A percentile compares a stretch with the other conserved stretches of the same genome.
Conservation (phyloP, 306 rosid genomes). For the Trifolium pratense region DNA sequence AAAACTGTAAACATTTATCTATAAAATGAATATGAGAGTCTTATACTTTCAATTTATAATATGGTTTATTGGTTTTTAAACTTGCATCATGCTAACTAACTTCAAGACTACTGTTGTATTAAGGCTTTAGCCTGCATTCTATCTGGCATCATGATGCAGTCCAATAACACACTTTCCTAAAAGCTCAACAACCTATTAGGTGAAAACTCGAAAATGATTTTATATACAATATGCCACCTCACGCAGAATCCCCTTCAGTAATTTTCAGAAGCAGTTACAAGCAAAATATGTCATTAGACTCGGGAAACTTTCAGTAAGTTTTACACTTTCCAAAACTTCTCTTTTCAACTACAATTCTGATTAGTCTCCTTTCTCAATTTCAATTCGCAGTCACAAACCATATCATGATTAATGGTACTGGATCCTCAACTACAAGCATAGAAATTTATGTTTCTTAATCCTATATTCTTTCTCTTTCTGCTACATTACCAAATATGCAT, state of each 20-base stretch:
- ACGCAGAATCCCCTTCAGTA: neutral
- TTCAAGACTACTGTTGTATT: slow-evolving; percentile 15
- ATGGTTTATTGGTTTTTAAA: neutral
- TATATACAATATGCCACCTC: neutral
- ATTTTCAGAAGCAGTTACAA: neutral
- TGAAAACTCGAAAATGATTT: neutral
- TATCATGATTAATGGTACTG: slow-evolving; percentile 5
- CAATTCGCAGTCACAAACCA: slow-evolving; percentile 21
- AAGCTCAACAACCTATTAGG: neutral
- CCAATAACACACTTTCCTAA: slow-evolving; percentile 1
- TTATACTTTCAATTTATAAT: slow-evolving; percentile 23
- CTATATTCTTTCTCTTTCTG: neutral
- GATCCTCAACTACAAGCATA: neutral
- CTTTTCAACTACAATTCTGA: slow-evolving; percentile 26
- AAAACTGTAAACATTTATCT: neutral
- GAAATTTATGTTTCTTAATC: neutral
- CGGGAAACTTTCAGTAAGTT: neutral
- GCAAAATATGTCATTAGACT: slow-evolving; percentile 16
- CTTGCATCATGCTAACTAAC: slow-evolving; percentile 18
- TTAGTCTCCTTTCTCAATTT: slow-evolving; percentile 25
- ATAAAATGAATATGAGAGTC: neutral
- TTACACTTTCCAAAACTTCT: slow-evolving; percentile 32
- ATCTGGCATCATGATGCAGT: neutral
- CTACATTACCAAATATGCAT: neutral
- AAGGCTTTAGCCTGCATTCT: slow-evolving; percentile 18